Evolutionary conservation across 768 basidiomycete species (phyloP).

Genomic region (Phylloporus arenicola): DNA sequence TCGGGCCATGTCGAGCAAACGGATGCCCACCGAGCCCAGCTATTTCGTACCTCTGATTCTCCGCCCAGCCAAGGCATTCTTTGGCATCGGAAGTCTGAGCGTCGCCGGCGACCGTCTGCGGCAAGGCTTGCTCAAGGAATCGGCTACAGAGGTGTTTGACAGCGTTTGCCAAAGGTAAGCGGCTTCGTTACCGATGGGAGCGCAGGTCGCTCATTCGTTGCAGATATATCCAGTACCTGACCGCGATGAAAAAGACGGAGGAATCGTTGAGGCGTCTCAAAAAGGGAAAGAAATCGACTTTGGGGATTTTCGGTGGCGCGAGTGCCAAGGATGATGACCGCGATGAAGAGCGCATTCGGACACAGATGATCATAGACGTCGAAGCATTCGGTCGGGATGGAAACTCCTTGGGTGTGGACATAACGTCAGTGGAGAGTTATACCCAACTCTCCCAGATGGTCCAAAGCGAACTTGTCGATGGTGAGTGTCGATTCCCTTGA

Average conservation of each 20-base stretch:
- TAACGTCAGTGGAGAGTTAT: constrained; percentile 49
- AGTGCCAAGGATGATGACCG: constrained; percentile 54
- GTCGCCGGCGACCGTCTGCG: constrained; percentile 58
- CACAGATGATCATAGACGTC: constrained; percentile 82
- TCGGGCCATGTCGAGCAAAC: constrained; percentile 74
- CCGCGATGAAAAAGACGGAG: constrained; percentile 87
- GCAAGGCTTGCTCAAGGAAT: constrained; percentile 44
- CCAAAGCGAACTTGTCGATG: constrained; percentile 36
- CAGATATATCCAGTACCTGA: constrained; percentile 77
- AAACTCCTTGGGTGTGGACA: constrained; percentile 58
- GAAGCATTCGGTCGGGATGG: constrained; percentile 80
- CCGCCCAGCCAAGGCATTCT: constrained; percentile 72
- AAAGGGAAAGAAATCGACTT: constrained; percentile 74
- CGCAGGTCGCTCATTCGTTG: background rate
- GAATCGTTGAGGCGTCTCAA: constrained; percentile 82
- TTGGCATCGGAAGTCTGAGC: constrained; percentile 52
- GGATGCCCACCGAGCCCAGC: constrained; percentile 71
- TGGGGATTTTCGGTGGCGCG: constrained; percentile 71
- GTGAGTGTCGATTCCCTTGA: constrained; percentile 7
- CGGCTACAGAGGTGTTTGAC: constrained; percentile 63
- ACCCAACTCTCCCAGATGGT: constrained; percentile 56
- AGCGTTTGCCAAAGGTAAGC: constrained; percentile 60
- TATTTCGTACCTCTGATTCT: constrained; percentile 81
- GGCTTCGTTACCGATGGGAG: constrained; percentile 1
- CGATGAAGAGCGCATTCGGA: constrained; percentile 84